phyloP scores from a whole-genome alignment of 305 asterid genomes.

The Fraxinus platypoda region DNA sequence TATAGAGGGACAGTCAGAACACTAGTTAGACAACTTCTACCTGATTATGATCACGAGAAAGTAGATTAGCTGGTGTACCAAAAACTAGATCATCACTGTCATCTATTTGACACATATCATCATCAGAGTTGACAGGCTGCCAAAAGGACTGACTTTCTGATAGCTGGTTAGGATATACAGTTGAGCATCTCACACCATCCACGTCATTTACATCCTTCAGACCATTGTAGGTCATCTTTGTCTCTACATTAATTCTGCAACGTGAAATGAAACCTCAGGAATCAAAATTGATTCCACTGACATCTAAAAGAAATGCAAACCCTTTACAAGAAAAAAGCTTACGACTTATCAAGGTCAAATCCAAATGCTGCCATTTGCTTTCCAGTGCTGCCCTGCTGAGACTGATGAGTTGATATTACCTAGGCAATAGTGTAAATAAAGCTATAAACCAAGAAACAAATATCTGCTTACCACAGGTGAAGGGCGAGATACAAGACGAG shows the following conservation, averaged over 20 bases:
- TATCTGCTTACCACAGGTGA: slow-evolving; percentile 56
- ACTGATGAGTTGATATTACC: slow-evolving; percentile 23
- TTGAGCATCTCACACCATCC: slow-evolving; percentile 53
- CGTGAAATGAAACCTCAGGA: slow-evolving; percentile 19
- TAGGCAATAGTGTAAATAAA: slow-evolving; percentile 7
- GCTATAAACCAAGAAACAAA: slow-evolving; percentile 14
- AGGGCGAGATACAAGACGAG: slow-evolving; percentile 49
- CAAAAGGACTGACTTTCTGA: slow-evolving; percentile 56
- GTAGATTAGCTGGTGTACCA: slow-evolving; percentile 56
- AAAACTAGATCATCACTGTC: slow-evolving; percentile 59
- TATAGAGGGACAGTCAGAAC: background rate
- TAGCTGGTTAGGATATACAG: slow-evolving; percentile 47
- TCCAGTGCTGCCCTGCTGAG: slow-evolving; percentile 55
- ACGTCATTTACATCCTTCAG: slow-evolving; percentile 55
- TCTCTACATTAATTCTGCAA: slow-evolving; percentile 65
- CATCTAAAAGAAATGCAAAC: background rate
- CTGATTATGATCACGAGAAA: slow-evolving; percentile 66
- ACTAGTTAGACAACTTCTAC: slow-evolving; percentile 32
- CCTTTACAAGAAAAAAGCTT: slow-evolving; percentile 30
- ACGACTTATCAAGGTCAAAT: slow-evolving; percentile 64
- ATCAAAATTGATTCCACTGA: slow-evolving; percentile 9
- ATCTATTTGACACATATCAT: slow-evolving; percentile 88
- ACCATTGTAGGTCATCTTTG: slow-evolving; percentile 57
- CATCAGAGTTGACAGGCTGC: slow-evolving; percentile 70
- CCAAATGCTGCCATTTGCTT: slow-evolving; percentile 46